A percentile compares a stretch with the other conserved stretches of the same genome.
Evolutionary conservation across 1,139 yeast species (phyloP).

Genomic region (Saccharomyces hybrid): DNA sequence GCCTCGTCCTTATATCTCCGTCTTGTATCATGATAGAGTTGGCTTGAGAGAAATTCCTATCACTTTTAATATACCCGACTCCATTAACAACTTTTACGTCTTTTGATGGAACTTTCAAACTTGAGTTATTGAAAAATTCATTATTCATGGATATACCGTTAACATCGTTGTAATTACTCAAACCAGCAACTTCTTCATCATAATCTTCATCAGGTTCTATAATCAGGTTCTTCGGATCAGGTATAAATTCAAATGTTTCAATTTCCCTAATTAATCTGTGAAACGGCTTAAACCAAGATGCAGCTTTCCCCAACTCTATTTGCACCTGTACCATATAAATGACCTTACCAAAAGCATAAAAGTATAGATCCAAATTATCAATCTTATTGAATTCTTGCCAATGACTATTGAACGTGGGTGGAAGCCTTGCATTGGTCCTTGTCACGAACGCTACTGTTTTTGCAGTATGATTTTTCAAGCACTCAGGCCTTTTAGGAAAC

Average conservation of each 20-base stretch:
- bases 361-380: constrained; percentile 22
- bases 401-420: constrained; percentile 28
- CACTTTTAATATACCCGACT: neutral
- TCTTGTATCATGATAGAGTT: neutral
- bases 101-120: neutral
- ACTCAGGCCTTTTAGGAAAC: constrained; percentile 21
- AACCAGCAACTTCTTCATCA: constrained; percentile 6
- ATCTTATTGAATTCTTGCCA: constrained; percentile 21
- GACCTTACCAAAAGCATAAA: constrained; percentile 26
- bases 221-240: constrained; percentile 9
- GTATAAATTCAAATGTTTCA: constrained; percentile 23
- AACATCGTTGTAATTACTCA: neutral
- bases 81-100: neutral
- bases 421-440: constrained; percentile 18
- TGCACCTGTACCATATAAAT: constrained; percentile 24
- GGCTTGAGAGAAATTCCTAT: neutral
- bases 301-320: constrained; percentile 24
- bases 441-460: constrained; percentile 19
- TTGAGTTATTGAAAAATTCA: neutral
- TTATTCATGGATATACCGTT: neutral
- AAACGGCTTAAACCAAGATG: constrained; percentile 25
- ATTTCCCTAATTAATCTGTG: constrained; percentile 17
- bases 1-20: constrained; percentile 1
- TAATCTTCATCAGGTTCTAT: constrained; percentile 8
- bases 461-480: constrained; percentile 20